Evolutionary conservation across 495 filamentous ascomycete species (phyloP), one percentile per base, ranked within the genome.

Genomic region (Penicillium silybi): DNA sequence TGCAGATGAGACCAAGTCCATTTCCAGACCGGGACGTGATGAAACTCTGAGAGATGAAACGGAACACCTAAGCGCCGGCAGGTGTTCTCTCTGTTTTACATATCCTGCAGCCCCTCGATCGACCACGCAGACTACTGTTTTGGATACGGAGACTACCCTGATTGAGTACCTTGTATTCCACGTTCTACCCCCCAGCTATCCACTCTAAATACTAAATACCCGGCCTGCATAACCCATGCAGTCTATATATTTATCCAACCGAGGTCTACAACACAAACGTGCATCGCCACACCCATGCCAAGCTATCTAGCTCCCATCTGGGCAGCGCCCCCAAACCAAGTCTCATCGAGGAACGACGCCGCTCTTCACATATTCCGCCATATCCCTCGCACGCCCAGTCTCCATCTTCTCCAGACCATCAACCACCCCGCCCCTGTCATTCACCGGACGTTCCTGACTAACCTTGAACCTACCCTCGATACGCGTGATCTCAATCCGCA

Each of bases 391-490:
- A 22, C 16, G 22, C 29, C 9, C 41, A 10, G 27, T 41, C 0
- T 29, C 48, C 48, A 57, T 52, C 17, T 16, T 47, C 45, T 64
- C 52, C 58, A 82, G 74, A 3, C 78, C 78, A 19, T 76, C 51
- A 40, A 82, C 53, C 3, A 79, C 72, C 6, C 79, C 78, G 5
- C 63, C 48, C 2, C 70, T 59, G 61, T 82, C 78, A 1, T 59
- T 66, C 3, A 59, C 47, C 17, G 49, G 53, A 57, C 70, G 53
- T 59, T 82, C 78, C 62, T 82, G 77, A 54, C 77, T 80, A 67
- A 81, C 74, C 64, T 82, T 82, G 47, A 69, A 80, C 59, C 77
- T 74, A 34, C 79, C 78, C 49, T 70, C 73, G 29, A 82, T 54
- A 0, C 68, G 47, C 23, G 63, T 58, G 49, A 82, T 69, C 27